Conservation (phyloP, 2,329 filamentous ascomycete genomes). For the Fusarium haematococcum region DNA sequence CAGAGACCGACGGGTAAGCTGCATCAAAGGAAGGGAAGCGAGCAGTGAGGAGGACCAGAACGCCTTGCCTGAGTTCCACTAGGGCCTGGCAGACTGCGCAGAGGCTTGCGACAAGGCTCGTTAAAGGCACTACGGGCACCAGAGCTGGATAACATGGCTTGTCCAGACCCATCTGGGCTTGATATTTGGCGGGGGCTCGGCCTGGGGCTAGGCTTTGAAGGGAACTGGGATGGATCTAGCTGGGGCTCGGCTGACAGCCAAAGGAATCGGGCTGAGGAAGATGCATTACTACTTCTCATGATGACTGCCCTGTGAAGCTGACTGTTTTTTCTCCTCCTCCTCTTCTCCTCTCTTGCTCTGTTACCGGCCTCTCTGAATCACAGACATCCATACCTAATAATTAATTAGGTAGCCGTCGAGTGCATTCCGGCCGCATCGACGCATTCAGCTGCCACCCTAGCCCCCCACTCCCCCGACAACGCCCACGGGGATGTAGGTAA, state of each 20-base stretch:
- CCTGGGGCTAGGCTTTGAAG: conserved; percentile 29
- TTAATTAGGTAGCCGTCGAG: not conserved
- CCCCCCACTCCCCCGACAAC: not conserved
- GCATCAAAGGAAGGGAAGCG: not conserved
- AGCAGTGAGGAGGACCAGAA: not conserved
- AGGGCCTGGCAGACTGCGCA: not conserved
- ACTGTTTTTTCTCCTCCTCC: not conserved
- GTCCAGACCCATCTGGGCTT: conserved; percentile 35
- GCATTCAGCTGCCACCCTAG: not conserved
- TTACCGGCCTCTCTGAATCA: not conserved
- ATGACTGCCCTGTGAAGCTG: not conserved
- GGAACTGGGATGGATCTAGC: conserved; percentile 27
- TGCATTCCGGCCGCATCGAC: not conserved
- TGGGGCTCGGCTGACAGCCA: conserved; percentile 37
- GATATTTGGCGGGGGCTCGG: conserved; percentile 38
- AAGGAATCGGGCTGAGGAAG: conserved; percentile 24
- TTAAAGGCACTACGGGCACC: not conserved
- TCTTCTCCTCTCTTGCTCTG: not conserved
- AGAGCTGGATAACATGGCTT: conserved; percentile 25
- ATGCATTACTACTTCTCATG: conserved; percentile 10
- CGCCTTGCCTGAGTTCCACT: conserved; percentile 3
- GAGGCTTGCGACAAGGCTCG: conserved; percentile 20
- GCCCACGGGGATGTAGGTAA: not conserved
- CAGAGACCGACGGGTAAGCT: not conserved
- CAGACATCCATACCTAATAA: not conserved